Evolutionary conservation across 768 basidiomycete species (phyloP).

Genomic region (Royoungia palumana): DNA sequence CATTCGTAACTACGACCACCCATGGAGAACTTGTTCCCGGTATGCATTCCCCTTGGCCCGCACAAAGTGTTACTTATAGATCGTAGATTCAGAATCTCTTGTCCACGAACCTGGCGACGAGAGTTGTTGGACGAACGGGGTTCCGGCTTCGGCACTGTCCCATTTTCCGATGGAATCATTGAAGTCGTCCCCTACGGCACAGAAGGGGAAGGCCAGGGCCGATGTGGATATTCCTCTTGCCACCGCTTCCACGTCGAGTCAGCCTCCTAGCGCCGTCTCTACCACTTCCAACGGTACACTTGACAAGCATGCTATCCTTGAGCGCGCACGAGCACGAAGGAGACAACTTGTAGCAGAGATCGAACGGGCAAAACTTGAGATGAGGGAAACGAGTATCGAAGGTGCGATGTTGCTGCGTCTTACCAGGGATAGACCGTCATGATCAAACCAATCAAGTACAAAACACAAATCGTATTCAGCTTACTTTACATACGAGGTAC

Average conservation of each 20-base stretch:
- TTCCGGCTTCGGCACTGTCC: background rate
- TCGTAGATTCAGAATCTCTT: constrained; percentile 3
- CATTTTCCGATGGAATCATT: background rate
- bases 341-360: constrained; percentile 52
- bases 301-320: constrained; percentile 45
- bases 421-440: constrained; percentile 28
- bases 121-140: background rate
- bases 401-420: constrained; percentile 58
- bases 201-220: constrained; percentile 21
- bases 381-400: constrained; percentile 75
- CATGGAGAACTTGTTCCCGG: constrained; percentile 7
- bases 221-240: background rate
- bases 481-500: constrained; percentile 21
- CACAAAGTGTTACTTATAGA: constrained; percentile 2
- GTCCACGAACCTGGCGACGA: constrained; percentile 3
- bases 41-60: constrained; percentile 1
- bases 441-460: background rate
- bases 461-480: constrained; percentile 7
- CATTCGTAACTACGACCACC: background rate
- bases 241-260: background rate
- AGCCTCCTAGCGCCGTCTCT: background rate
- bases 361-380: constrained; percentile 55
- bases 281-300: constrained; percentile 3
- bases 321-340: constrained; percentile 52
- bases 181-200: background rate